phyloP scores from a whole-genome alignment of 2,329 filamentous ascomycete genomes.

The Cladophialophora bantiana region DNA sequence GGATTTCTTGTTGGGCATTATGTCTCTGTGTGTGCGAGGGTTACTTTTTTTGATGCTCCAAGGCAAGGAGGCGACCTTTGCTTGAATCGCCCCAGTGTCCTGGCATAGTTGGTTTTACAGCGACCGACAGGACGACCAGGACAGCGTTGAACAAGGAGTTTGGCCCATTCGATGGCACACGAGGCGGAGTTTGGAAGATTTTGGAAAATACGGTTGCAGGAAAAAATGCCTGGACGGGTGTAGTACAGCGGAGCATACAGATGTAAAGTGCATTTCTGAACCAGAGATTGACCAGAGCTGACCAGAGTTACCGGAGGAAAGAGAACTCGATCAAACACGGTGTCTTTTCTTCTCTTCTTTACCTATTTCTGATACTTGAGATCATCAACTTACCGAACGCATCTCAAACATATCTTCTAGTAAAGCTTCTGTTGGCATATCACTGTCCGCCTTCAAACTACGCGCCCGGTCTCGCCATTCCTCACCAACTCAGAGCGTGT shows the following conservation, averaged over 20 bases:
- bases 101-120: conserved; percentile 10
- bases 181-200: background rate
- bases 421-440: background rate
- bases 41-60: background rate
- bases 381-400: background rate
- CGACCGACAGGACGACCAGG: background rate
- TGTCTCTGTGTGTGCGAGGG: background rate
- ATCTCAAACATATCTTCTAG: background rate
- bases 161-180: background rate
- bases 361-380: background rate
- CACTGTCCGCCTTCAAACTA: background rate
- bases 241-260: background rate
- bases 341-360: background rate
- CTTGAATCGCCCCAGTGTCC: conserved; percentile 21
- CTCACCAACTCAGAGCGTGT: conserved; percentile 19
- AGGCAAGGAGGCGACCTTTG: conserved; percentile 1
- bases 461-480: background rate
- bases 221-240: background rate
- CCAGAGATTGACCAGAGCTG: too few species aligned
- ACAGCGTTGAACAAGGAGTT: conserved; percentile 2
- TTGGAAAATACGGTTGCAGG: background rate
- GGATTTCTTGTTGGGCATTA: conserved; percentile 35
- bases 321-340: too few species aligned
- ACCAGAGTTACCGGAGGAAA: too few species aligned
- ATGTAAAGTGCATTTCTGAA: background rate